These are phyloP conservation scores for Saccharomycopsis synnaedendra DNA, from an alignment of 805 yeast species.

Conservation along the genomic window DNA sequence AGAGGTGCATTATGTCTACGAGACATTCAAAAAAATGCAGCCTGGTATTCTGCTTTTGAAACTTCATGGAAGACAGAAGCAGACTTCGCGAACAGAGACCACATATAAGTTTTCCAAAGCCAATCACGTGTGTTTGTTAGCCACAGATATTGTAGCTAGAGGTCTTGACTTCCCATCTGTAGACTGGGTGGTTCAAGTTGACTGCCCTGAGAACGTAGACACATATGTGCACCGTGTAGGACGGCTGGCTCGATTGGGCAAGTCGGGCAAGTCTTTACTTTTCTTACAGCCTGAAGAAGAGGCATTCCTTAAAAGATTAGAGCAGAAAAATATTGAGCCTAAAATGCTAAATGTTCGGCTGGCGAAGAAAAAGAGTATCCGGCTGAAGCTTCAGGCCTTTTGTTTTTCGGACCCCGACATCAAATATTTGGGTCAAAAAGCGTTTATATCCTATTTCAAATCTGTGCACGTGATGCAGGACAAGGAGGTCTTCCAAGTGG, in stretches of 20 bases:
- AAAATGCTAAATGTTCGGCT: conserved; percentile 65
- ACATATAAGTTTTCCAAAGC: conserved; percentile 68
- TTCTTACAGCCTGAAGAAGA: conserved; percentile 81
- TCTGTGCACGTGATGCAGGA: conserved; percentile 82
- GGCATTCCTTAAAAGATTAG: conserved; percentile 56
- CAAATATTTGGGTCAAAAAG: conserved; percentile 91
- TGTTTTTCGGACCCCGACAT: conserved; percentile 87
- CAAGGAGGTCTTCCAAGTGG: conserved; percentile 72
- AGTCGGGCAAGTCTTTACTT: conserved; percentile 69
- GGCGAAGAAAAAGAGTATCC: conserved; percentile 59
- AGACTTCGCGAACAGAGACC: conserved; percentile 78
- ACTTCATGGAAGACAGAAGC: conserved; percentile 83
- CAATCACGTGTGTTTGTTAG: conserved; percentile 70
- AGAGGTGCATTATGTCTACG: conserved; percentile 85
- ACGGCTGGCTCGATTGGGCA: conserved; percentile 79
- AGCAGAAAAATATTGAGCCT: conserved; percentile 53
- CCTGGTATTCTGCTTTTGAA: conserved; percentile 87
- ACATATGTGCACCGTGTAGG: conserved; percentile 91
- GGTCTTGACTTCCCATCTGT: conserved; percentile 89
- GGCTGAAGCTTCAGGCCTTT: conserved; percentile 76
- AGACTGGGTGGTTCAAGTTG: conserved; percentile 91
- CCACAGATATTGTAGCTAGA: conserved; percentile 87
- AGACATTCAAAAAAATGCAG: conserved; percentile 73
- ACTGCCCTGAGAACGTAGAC: conserved; percentile 83
- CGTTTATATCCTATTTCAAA: conserved; percentile 83